Evolutionary conservation across 768 basidiomycete genomes (phyloP).

Genomic region (Pleurotus cornucopiae): DNA sequence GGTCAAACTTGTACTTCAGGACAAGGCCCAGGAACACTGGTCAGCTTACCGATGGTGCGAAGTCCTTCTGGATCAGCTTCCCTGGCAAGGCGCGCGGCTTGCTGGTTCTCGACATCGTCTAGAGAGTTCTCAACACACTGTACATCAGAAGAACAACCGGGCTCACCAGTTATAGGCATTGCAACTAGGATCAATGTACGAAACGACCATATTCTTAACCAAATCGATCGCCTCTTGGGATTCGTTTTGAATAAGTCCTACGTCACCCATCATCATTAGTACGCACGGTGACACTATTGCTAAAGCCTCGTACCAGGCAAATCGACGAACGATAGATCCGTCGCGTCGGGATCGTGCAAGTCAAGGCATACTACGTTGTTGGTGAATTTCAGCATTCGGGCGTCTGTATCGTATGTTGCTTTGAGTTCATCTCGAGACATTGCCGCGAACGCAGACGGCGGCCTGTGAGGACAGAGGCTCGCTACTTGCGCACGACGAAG

Average conservation of each 20-base stretch:
- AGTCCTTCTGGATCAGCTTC: conserved; percentile 48
- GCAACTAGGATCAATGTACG: conserved; percentile 59
- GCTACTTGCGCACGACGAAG: conserved; percentile 60
- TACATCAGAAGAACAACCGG: not conserved
- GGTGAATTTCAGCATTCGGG: conserved; percentile 31
- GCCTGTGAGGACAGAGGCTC: conserved; percentile 40
- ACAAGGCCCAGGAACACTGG: not conserved
- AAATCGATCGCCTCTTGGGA: conserved; percentile 33
- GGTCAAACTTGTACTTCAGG: not conserved
- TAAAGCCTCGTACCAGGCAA: conserved; percentile 38
- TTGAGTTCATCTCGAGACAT: conserved; percentile 22
- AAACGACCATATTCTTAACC: conserved; percentile 43
- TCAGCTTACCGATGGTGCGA: conserved; percentile 55
- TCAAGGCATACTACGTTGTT: conserved; percentile 46
- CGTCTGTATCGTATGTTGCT: conserved; percentile 1
- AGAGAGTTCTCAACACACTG: not conserved
- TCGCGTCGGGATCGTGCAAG: conserved; percentile 38
- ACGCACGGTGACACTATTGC: no score
- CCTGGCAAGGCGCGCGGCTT: conserved; percentile 49
- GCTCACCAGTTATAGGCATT: conserved; percentile 59
- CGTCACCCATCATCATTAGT: not conserved
- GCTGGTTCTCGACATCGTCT: conserved; percentile 71
- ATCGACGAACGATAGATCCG: conserved; percentile 51
- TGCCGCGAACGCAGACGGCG: conserved; percentile 18
- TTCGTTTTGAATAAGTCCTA: conserved; percentile 59